A percentile compares a stretch with the other conserved stretches of the same genome.
Evolutionary conservation across 2,329 filamentous ascomycete genomes (phyloP).

Genomic region (Penicillium fuscoglaucum): DNA sequence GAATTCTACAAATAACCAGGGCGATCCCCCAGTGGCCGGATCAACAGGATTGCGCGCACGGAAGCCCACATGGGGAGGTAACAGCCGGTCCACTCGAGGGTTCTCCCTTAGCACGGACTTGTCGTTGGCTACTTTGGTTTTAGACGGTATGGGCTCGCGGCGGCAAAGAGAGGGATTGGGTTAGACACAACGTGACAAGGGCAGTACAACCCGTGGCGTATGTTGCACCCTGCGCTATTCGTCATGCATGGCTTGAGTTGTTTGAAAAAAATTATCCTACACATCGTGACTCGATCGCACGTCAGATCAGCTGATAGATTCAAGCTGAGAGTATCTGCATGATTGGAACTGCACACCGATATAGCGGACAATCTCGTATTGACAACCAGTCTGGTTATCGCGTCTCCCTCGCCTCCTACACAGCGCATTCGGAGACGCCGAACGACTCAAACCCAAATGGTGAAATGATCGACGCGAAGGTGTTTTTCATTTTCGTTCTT

Average conservation of each 20-base stretch:
- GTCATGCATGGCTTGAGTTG: conserved; percentile 9
- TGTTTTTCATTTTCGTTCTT: not conserved
- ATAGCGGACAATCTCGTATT: conserved; percentile 1
- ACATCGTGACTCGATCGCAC: not conserved
- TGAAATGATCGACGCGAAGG: not conserved
- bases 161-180: conserved; percentile 7
- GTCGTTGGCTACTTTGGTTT: conserved; percentile 8
- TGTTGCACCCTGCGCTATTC: not conserved
- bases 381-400: conserved; percentile 14
- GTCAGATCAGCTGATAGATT: conserved; percentile 1
- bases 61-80: conserved; percentile 16
- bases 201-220: conserved; percentile 12
- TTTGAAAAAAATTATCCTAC: not conserved
- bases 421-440: conserved; percentile 29
- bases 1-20: conserved; percentile 17
- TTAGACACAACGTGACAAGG: conserved; percentile 17
- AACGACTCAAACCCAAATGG: not conserved
- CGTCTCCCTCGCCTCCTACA: conserved; percentile 23
- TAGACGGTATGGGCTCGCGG: conserved; percentile 13
- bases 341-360: not conserved
- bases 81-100: conserved; percentile 10
- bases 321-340: conserved; percentile 17
- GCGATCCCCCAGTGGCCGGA: conserved; percentile 3
- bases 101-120: conserved; percentile 6
- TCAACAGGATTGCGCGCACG: conserved; percentile 16